Evolutionary conservation across 176 grass and related monocot genomes (phyloP).

Genomic region (Cenchrus americanus): DNA sequence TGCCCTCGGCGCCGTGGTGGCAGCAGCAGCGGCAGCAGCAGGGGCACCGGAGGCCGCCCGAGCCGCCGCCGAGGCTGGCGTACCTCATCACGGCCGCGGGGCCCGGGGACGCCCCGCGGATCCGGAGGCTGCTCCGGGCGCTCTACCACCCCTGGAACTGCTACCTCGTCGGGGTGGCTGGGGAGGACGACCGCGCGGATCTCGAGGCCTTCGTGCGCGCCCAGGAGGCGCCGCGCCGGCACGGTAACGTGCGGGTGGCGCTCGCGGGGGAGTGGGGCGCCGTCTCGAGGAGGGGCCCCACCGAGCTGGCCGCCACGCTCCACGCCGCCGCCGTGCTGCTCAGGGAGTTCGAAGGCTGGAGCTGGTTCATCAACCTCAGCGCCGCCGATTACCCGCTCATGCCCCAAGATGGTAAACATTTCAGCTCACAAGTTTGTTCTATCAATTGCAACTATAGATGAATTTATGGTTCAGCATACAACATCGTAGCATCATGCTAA

Average conservation of each 20-base stretch:
- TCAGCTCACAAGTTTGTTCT: background rate
- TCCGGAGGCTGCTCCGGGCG: constrained; percentile 72
- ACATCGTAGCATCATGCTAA: background rate
- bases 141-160: constrained; percentile 95
- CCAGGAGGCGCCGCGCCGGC: constrained; percentile 60
- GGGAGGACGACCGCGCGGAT: constrained; percentile 67
- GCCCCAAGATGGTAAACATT: constrained; percentile 84
- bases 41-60: constrained; percentile 6
- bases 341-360: constrained; percentile 86
- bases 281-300: constrained; percentile 71
- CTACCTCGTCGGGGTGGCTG: constrained; percentile 70
- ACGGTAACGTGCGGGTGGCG: constrained; percentile 71
- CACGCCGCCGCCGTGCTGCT: constrained; percentile 77
- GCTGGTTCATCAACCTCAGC: constrained; percentile 98
- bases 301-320: constrained; percentile 71
- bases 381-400: constrained; percentile 94
- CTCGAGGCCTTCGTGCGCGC: constrained; percentile 67
- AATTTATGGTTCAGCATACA: background rate
- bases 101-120: constrained; percentile 67
- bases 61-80: constrained; percentile 74
- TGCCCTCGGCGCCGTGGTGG: background rate
- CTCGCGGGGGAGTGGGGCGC: constrained; percentile 50
- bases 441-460: background rate
- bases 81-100: constrained; percentile 73
- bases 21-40: background rate